Evolutionary conservation across 805 yeast genomes (phyloP).

Genomic region (Candida schatavii): DNA sequence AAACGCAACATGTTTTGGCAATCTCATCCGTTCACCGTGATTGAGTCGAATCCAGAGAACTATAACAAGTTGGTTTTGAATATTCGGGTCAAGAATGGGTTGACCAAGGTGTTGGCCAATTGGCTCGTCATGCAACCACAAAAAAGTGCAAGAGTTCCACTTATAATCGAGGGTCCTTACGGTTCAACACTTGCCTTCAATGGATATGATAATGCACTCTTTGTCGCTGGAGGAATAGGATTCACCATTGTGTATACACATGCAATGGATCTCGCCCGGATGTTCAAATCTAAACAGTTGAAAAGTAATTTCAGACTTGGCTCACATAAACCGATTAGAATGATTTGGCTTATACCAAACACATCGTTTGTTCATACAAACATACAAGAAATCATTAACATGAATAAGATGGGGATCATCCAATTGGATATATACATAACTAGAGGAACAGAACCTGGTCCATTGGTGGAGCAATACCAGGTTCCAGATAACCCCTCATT

Average conservation of each 20-base stretch:
- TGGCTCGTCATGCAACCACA: constrained; percentile 25
- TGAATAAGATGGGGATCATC: not conserved
- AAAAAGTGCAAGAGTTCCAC: constrained; percentile 23
- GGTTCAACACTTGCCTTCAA: constrained; percentile 3
- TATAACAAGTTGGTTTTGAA: constrained; percentile 37
- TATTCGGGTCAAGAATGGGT: constrained; percentile 56
- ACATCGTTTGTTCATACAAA: constrained; percentile 2
- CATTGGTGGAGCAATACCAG: not conserved
- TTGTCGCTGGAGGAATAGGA: constrained; percentile 7
- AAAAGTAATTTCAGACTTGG: not conserved
- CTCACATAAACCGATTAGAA: not conserved
- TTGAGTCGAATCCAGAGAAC: constrained; percentile 36
- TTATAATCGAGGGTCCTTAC: constrained; percentile 5
- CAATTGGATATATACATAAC: constrained; percentile 3
- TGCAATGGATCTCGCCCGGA: constrained; percentile 5
- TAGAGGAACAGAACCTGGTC: not conserved
- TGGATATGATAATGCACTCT: constrained; percentile 5
- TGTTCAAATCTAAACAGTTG: constrained; percentile 1
- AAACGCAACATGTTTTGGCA: constrained; percentile 58
- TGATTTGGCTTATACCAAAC: constrained; percentile 5
- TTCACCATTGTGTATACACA: constrained; percentile 4
- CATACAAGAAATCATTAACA: constrained; percentile 3
- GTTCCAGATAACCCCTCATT: not conserved
- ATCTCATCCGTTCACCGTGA: constrained; percentile 70
- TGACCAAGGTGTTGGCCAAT: constrained; percentile 44